Evolutionary conservation across 176 grass and related monocot species (phyloP), one percentile per base, ranked within the genome.

Genomic region (Cocos nucifera): DNA sequence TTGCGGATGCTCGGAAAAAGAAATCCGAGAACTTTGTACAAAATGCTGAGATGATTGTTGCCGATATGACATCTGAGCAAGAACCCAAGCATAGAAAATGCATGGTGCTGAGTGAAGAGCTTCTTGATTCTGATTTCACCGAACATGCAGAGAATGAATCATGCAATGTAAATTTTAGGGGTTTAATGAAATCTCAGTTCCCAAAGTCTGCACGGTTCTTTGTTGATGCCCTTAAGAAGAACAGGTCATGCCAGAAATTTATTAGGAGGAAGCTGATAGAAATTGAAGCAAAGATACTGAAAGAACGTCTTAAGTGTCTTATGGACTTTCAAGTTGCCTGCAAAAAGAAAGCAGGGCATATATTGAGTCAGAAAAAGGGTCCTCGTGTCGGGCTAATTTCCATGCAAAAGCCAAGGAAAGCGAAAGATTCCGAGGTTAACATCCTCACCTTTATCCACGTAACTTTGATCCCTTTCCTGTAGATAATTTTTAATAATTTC

Each of bases 261-360:
- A 74, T 91, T 70, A 97, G 92, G 78, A 80, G 84, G 63, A 91
- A 91, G 73, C 75, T 97, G 77, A 69, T 97, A 49, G 85, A 54
- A 62, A 85, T 85, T 25, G 87, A 91, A 69, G 77, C 84, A 1
- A 97, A 88, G 53, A 85, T 97, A 70, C 69, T 97, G 23, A 79
- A 73, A 69, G 75, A 85, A 52, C 83, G 92, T 50, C 66, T 91
- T 29, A 91, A 83, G 79, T 97, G 92, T 50, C 81, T 97, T 27
- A 75, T 91, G 84, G 73, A 82, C 50, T 97, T 83, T 69, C 92
- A 97, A 66, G 59, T 73, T 50, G 69, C 78, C 51, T 97, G 92
- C 70, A 82, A 71, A 72, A 91, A 63, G 67, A 74, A 64, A 52
- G 77, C 69, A 10, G 78, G 87, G 19, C 77, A 39, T 69, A 54